Evolutionary conservation across 345 rosid genomes (phyloP), one percentile per base, ranked within the genome.

Genomic region (Linum tenue): DNA sequence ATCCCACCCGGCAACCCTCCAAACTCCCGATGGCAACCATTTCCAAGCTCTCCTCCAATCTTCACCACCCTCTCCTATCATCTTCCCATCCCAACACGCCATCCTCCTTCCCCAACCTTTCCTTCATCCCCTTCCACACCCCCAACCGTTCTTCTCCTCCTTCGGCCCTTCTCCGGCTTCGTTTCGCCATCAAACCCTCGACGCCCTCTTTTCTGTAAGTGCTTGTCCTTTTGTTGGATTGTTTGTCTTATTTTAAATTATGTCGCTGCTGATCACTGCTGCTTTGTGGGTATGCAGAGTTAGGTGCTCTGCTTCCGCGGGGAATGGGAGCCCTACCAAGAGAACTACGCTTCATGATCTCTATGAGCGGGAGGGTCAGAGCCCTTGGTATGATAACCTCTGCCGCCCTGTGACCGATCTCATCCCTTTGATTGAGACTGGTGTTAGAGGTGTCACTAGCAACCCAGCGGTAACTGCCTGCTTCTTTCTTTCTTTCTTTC

Each of bases 361-460:
- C 39, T 92, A 92, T 56, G 96, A 90, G 70, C 64, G 70, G 17
- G 90, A 88, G 79, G 97, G 99, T 36, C 99, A 94, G 85, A 90
- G 99, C 78, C 99, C 99, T 39, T 94, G 99, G 99, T 94, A 94
- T 75, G 99, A 94, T 69, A 94, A 90, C 78, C 92, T 94, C 39
- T 94, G 96, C 83, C 82, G 99, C 53, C 99, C 99, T 0, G 96
- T 94, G 22, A 88, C 95, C 0, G 96, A 92, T 78, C 81, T 92
- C 72, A 82, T 92, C 67, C 97, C 96, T 0, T 73, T 90, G 56
- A 88, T 92, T 5, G 94, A 78, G 65, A 87, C 80, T 67, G 98
- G 98, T 9, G 98, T 92, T 48, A 80, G 99, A 79, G 99, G 98
- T 66, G 99, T 92, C 14, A 92, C 99, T n/a, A 92, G 99, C 85